phyloP scores from a whole-genome alignment of 164 flowering plant species.

The Dillenia turbinata region DNA sequence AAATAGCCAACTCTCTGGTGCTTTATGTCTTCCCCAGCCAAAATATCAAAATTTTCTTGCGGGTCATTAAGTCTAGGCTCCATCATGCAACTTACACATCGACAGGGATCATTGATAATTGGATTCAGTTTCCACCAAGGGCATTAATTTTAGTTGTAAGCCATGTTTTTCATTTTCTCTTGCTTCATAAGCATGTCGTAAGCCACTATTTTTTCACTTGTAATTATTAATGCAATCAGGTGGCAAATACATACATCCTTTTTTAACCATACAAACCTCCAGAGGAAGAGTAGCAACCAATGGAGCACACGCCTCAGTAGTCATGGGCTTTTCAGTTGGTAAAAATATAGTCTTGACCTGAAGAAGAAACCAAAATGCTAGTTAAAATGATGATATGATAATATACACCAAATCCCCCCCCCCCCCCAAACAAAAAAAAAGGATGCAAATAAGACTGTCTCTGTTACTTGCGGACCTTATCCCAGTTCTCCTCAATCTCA shows the following conservation, averaged over 20 bases:
- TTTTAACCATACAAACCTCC: conserved; percentile 3
- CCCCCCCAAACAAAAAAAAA: background rate
- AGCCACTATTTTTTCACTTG: too few species aligned
- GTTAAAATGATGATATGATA: background rate
- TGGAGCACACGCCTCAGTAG: conserved; percentile 7
- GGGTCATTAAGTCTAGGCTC: too few species aligned
- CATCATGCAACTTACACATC: too few species aligned
- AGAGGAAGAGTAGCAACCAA: background rate
- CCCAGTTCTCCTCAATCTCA: background rate
- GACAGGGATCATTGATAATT: too few species aligned
- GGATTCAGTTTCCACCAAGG: too few species aligned
- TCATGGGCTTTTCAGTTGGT: conserved; percentile 5
- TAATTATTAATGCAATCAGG: background rate
- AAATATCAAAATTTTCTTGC: too few species aligned
- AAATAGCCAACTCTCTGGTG: too few species aligned
- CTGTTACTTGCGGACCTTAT: conserved; percentile 1
- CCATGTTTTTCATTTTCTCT: too few species aligned
- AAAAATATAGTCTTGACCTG: conserved; percentile 15
- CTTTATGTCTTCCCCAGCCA: too few species aligned
- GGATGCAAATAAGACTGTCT: background rate
- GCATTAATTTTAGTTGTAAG: too few species aligned
- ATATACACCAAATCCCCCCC: background rate
- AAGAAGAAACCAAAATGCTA: background rate
- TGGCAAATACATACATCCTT: background rate
- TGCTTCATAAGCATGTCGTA: too few species aligned